Evolutionary conservation across 2,329 filamentous ascomycete genomes (phyloP), one percentile per base, ranked within the genome.

Genomic region (Aspergillus alliaceus): DNA sequence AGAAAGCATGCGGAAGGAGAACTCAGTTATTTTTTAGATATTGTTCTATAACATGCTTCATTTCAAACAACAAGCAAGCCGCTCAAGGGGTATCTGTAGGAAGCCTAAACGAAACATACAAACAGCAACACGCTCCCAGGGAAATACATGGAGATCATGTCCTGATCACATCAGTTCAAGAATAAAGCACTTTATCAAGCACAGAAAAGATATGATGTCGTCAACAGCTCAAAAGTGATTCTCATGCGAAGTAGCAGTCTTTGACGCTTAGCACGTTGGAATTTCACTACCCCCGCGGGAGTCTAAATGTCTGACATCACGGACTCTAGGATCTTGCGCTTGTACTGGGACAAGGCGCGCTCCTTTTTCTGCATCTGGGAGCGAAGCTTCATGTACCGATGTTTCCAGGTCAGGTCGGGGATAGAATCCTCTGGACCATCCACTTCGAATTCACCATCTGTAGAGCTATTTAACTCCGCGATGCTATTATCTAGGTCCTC

Each of bases 221-320:
- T 15, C 9, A n/a, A 29, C n/a, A n/a, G n/a, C 9, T 22, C 35
- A 25, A 40, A 54, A 55, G 22, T 5, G 48, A 51, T 47, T 35
- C 5, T 9, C 27, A 9, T 29, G 27, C 8, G 11, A 29, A 29
- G 15, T 6, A n/a, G 25, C 5, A n/a, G n/a, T n/a, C n/a, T n/a
- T n/a, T n/a, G n/a, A n/a, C n/a, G n/a, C n/a, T n/a, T n/a, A n/a
- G n/a, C n/a, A n/a, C n/a, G n/a, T n/a, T n/a, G n/a, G 20, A 25
- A 15, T 29, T n/a, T 14, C n/a, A 35, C 39, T 4, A 31, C 18
- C 6, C 7, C 14, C 15, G 18, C 35, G n/a, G 14, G 12, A 18
- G 15, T 14, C 64, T 58, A 76, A 32, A 75, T 69, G 54, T 76
- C 73, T 37, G 71, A 70, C 75, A 77, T 77, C n/a, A 77, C 75